phyloP scores from a whole-genome alignment of 2,329 filamentous ascomycete species.

The Dactylella cylindrospora region DNA sequence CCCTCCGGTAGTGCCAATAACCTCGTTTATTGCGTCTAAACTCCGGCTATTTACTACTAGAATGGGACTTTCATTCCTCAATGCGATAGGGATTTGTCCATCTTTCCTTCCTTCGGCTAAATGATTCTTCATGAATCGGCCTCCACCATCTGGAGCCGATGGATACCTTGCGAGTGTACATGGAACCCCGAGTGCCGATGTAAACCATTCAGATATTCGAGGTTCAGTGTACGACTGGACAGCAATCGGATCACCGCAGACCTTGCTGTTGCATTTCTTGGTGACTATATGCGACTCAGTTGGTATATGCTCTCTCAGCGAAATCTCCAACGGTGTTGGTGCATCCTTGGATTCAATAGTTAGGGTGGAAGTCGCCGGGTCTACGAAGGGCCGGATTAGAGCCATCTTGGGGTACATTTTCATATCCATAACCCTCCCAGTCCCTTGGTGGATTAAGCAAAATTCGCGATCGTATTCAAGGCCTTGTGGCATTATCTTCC shows the following conservation, averaged over 20 bases:
- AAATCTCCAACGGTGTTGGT: conserved; percentile 38
- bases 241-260: conserved; percentile 78
- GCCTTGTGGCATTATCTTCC: conserved; percentile 79
- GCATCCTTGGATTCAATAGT: conserved; percentile 60
- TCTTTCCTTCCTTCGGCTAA: conserved; percentile 61
- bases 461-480: conserved; percentile 94
- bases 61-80: conserved; percentile 94
- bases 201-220: conserved; percentile 74
- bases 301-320: conserved; percentile 50
- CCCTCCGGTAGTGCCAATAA: conserved; percentile 66
- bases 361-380: conserved; percentile 68
- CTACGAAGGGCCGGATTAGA: conserved; percentile 71
- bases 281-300: conserved; percentile 50
- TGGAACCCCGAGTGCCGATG: conserved; percentile 70
- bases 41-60: conserved; percentile 79
- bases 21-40: conserved; percentile 72
- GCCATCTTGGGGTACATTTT: conserved; percentile 77
- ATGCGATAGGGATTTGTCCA: conserved; percentile 62
- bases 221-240: conserved; percentile 69
- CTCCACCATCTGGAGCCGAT: conserved; percentile 61
- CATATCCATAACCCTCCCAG: conserved; percentile 80
- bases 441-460: conserved; percentile 87
- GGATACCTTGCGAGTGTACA: conserved; percentile 85
- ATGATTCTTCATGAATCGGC: conserved; percentile 71
- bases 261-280: conserved; percentile 53